Evolutionary conservation across 148 eudicot species (phyloP).

Genomic region (Spergularia bocconei): DNA sequence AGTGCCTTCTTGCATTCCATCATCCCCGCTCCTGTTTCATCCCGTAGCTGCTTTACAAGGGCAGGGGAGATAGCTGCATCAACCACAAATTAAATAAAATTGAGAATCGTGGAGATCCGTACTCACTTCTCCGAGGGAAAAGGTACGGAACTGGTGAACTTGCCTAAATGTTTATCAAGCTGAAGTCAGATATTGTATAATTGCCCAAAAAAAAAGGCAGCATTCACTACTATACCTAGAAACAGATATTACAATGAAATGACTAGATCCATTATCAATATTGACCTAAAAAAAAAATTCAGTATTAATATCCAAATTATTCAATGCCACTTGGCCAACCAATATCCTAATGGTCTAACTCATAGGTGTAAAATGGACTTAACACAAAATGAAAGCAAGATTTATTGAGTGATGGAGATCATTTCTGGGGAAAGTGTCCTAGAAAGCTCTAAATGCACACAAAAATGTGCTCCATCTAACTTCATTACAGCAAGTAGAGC

Average conservation of each 20-base stretch:
- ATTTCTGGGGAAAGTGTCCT: background rate
- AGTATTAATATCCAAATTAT: background rate
- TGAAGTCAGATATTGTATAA: background rate
- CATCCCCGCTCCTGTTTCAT: constrained; percentile 97
- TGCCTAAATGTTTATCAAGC: background rate
- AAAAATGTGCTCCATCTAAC: background rate
- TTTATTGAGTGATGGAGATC: background rate
- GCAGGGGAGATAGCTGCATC: constrained; percentile 71
- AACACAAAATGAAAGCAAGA: background rate
- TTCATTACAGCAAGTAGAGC: constrained; percentile 9
- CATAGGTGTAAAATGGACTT: background rate
- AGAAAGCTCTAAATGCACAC: background rate
- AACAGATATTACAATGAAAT: background rate
- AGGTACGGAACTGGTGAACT: background rate
- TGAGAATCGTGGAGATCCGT: background rate
- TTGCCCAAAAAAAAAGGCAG: background rate
- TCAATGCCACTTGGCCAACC: background rate
- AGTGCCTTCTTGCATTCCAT: constrained; percentile 98
- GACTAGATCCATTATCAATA: no score
- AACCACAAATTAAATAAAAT: constrained; percentile 16
- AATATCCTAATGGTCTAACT: background rate
- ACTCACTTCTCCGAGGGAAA: background rate
- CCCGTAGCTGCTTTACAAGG: constrained; percentile 89
- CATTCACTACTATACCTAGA: background rate
- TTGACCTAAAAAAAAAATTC: background rate